Percentiles rank a stretch among this genome's conserved stretches.
Evolutionary conservation across 306 rosid genomes (phyloP).

Genomic region (Glycine soja): DNA sequence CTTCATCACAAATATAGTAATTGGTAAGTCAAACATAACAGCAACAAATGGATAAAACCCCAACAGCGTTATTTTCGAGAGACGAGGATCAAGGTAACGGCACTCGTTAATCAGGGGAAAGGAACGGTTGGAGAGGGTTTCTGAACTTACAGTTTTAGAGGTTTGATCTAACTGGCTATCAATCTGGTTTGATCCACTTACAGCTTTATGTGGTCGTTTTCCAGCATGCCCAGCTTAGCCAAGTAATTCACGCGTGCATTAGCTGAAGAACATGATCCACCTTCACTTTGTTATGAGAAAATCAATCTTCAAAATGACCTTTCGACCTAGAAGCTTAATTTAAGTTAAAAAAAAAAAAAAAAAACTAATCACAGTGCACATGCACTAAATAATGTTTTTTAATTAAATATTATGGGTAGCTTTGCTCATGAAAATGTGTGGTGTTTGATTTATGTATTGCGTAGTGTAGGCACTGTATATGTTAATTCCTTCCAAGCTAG

Average conservation of each 20-base stretch:
- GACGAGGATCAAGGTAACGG: too few relatives aligned
- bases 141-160: neutral
- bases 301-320: neutral
- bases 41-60: too few relatives aligned
- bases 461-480: conserved; percentile 12
- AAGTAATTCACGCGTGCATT: neutral
- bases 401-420: too few relatives aligned
- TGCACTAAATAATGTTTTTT: neutral
- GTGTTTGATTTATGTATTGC: neutral
- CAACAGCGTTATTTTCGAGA: too few relatives aligned
- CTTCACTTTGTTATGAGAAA: neutral
- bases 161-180: neutral
- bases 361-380: neutral
- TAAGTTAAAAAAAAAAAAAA: neutral
- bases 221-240: neutral
- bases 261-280: neutral
- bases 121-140: neutral
- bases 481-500: conserved; percentile 32
- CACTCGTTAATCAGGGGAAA: too few relatives aligned
- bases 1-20: too few relatives aligned
- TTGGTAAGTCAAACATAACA: too few relatives aligned
- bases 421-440: neutral
- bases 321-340: neutral
- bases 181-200: neutral
- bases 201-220: neutral